phyloP scores from a whole-genome alignment of 176 grass and related monocot genomes.

The Paspalum vaginatum region DNA sequence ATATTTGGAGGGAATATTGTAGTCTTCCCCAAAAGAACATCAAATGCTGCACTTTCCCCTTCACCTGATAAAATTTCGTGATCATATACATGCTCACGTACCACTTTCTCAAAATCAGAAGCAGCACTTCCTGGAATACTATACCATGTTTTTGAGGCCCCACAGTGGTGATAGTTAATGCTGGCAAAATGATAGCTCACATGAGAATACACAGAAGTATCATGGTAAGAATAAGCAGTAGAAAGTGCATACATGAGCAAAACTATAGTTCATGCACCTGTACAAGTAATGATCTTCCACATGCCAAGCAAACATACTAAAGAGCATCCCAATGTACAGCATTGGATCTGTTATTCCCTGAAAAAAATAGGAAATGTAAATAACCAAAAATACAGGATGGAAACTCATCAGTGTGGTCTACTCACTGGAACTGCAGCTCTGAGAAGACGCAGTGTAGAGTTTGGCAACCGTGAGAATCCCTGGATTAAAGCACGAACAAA shows the following conservation, averaged over 20 bases:
- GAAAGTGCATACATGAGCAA: constrained; percentile 15
- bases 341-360: constrained; percentile 99
- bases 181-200: constrained; percentile 43
- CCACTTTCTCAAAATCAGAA: constrained; percentile 81
- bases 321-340: constrained; percentile 99
- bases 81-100: constrained; percentile 76
- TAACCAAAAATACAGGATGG: constrained; percentile 12
- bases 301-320: constrained; percentile 99
- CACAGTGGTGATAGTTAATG: constrained; percentile 98
- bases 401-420: constrained; percentile 18
- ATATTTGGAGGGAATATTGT: constrained; percentile 98
- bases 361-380: constrained; percentile 42
- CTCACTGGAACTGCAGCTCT: constrained; percentile 80
- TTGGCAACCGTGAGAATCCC: constrained; percentile 83
- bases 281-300: constrained; percentile 99
- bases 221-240: constrained; percentile 33
- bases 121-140: constrained; percentile 88
- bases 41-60: constrained; percentile 83
- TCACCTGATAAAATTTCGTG: constrained; percentile 78
- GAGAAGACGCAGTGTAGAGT: constrained; percentile 84
- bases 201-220: constrained; percentile 41
- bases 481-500: constrained; percentile 45
- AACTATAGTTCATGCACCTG: constrained; percentile 54
- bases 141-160: constrained; percentile 96
- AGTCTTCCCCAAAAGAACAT: constrained; percentile 92